Percentiles rank a stretch among this genome's conserved stretches.
Conservation (phyloP, 2,329 filamentous ascomycete species). For the Gnomoniopsis sp. region DNA sequence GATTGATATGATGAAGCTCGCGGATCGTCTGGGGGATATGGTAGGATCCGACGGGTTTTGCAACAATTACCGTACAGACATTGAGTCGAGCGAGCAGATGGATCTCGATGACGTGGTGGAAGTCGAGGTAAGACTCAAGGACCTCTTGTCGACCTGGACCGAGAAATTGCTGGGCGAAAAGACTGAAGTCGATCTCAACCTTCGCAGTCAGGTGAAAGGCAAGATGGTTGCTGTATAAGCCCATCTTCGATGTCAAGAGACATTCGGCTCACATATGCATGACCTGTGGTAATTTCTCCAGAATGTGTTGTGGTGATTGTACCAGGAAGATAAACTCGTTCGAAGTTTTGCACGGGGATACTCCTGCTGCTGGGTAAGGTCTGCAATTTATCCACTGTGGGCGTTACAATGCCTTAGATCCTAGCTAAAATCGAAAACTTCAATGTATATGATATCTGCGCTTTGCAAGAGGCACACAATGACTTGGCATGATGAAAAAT, state of each 20-base stretch:
- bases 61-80: neutral
- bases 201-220: conserved; percentile 8
- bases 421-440: no score
- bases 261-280: neutral
- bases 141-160: conserved; percentile 7
- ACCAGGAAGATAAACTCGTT: no score
- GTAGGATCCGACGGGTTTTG: neutral
- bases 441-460: no score
- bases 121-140: conserved; percentile 3
- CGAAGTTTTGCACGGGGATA: no score
- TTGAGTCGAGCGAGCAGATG: neutral
- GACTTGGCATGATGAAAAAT: no score
- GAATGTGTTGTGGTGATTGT: no score
- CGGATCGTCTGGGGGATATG: neutral
- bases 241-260: neutral
- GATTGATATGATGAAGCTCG: conserved; percentile 1
- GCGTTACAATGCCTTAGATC: no score
- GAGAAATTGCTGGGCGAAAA: neutral
- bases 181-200: conserved; percentile 2
- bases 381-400: no score
- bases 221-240: neutral
- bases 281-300: neutral
- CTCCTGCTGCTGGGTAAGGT: no score
- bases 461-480: no score
- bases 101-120: conserved; percentile 5